Evolutionary conservation across 208 protist species (phyloP).

Genomic region (Trypanosoma cruzi): DNA sequence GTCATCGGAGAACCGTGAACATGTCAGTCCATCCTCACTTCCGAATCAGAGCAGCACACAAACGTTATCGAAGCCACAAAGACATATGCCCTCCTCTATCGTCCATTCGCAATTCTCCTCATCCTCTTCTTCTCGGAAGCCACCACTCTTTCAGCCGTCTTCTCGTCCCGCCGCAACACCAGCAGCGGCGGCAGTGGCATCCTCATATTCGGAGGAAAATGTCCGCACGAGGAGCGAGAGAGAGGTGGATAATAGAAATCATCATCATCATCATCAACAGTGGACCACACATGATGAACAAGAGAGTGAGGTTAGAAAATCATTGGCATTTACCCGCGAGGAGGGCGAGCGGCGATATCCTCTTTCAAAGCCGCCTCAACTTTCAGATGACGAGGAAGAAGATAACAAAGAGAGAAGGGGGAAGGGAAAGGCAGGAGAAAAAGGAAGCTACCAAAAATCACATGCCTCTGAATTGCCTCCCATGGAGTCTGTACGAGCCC

Average conservation of each 20-base stretch:
- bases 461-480: background rate
- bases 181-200: background rate
- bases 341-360: conserved; percentile 17
- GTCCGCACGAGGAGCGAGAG: background rate
- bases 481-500: background rate
- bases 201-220: background rate
- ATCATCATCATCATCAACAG: background rate
- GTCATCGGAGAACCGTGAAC: background rate
- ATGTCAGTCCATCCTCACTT: background rate
- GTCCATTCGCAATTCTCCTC: conserved; percentile 2
- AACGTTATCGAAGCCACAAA: background rate
- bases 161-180: background rate
- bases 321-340: conserved; percentile 1
- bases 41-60: background rate
- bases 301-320: background rate
- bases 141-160: conserved; percentile 24
- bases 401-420: background rate
- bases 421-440: background rate
- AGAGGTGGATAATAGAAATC: background rate
- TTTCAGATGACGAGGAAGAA: background rate
- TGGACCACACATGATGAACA: no score
- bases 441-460: background rate
- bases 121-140: conserved; percentile 21
- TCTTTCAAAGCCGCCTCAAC: background rate
- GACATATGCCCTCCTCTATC: background rate